Evolutionary conservation across 768 basidiomycete genomes (phyloP), one percentile per base, ranked within the genome.

Genomic region (Agaricus subrufescens): DNA sequence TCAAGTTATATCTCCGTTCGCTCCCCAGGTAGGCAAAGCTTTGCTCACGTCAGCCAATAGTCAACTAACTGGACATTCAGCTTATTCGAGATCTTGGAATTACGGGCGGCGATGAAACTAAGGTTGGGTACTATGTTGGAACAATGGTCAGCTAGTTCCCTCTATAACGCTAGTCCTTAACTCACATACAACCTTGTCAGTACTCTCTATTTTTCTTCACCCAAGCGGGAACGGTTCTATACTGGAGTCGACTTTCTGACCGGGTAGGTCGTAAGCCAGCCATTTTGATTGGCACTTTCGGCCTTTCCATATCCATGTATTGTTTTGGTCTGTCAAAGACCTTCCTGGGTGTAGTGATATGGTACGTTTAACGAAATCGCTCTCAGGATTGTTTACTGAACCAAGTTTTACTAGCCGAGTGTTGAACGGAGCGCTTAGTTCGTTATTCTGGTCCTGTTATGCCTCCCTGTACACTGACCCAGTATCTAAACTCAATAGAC

Each of bases 201-300:
- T 83, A 89, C 76, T 91, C 90, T 0, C 63, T 89, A 11, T 91
- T 90, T 69, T 91, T 85, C 60, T 73, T 86, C n/a, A 84, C 87
- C 0, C 86, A 91, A 69, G 87, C 88, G 0, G 66, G 81, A 48
- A 89, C 86, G 1, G 83, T 89, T 25, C 67, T 91, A 15, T 81
- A 89, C 58, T 91, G 89, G 88, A 85, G 86, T 65, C 80, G 85
- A 15, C 52, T 83, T 11, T 90, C 88, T 9, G 90, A 91, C 58
- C 72, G 76, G 39, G 67, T 91, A 40, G 90, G 90, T n/a, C 83
- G 90, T 44, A 89, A 86, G 60, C 89, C 90, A 0, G 81, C 91
- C 25, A 81, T 91, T 57, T 71, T 91, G 51, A 75, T 66, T 0
- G 89, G 89, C 1, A 69, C 91, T 1, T 67, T 79, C 29, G 89